Evolutionary conservation across 116 monocot species (phyloP).

Genomic region (Phalaenopsis hybrid): DNA sequence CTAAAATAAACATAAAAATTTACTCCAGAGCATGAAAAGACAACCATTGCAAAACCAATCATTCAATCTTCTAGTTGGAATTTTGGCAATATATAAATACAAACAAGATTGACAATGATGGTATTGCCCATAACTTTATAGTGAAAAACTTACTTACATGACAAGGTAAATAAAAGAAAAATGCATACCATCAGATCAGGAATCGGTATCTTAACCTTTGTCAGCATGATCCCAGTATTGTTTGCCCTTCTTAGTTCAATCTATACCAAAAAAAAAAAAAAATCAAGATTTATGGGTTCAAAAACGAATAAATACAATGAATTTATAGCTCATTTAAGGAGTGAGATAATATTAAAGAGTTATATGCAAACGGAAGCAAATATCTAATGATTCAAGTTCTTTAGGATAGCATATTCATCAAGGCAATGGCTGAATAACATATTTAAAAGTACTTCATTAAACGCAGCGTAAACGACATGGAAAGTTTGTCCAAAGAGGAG

Average conservation of each 20-base stretch:
- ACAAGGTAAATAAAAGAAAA: neutral
- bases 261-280: constrained; percentile 19
- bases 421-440: neutral
- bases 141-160: neutral
- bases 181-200: constrained; percentile 58
- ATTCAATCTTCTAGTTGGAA: too few species aligned
- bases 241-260: constrained; percentile 61
- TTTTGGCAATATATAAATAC: too few species aligned
- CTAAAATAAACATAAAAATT: too few species aligned
- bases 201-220: constrained; percentile 67
- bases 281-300: neutral
- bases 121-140: neutral
- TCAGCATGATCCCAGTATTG: constrained; percentile 67
- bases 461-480: neutral
- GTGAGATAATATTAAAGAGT: neutral
- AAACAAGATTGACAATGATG: neutral
- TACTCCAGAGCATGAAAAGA: too few species aligned
- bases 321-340: neutral
- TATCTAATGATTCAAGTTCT: neutral
- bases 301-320: neutral
- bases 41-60: too few species aligned
- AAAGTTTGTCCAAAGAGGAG: neutral
- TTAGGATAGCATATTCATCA: neutral
- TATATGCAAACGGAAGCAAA: neutral
- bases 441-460: neutral